phyloP scores from a whole-genome alignment of 2,329 filamentous ascomycete genomes.

The Aspergillus eucalypticola region DNA sequence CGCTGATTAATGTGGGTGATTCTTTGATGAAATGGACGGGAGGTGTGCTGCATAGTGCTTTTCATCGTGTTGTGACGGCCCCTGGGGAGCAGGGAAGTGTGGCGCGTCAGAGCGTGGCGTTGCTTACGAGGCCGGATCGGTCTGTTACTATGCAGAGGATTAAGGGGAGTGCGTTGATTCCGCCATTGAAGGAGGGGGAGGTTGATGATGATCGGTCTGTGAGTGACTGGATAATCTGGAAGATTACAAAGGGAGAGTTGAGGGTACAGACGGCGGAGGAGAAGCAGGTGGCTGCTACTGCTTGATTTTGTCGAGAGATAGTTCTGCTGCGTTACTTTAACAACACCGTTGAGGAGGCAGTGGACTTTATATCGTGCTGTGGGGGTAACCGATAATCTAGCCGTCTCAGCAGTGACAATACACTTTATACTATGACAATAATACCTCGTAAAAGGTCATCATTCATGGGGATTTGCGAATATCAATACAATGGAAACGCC shows the following conservation, averaged over 20 bases:
- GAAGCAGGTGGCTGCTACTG: background rate
- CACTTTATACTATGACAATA: too few relatives aligned
- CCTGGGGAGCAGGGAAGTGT: slow-evolving; percentile 23
- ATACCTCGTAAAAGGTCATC: background rate
- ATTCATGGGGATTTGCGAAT: background rate
- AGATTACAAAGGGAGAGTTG: slow-evolving; percentile 15
- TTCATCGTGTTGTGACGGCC: slow-evolving; percentile 28
- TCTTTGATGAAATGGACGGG: slow-evolving; percentile 49
- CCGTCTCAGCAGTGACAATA: background rate
- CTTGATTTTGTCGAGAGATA: background rate
- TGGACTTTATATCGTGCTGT: too few relatives aligned
- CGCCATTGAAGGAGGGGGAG: slow-evolving; percentile 13
- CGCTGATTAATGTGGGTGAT: slow-evolving; percentile 52
- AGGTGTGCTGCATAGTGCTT: slow-evolving; percentile 36
- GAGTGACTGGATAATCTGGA: slow-evolving; percentile 15
- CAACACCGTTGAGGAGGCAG: too few relatives aligned
- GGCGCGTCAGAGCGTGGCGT: slow-evolving; percentile 21
- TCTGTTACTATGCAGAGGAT: slow-evolving; percentile 18
- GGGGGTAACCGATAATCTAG: too few relatives aligned
- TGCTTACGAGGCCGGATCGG: slow-evolving; percentile 19
- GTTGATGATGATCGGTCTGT: slow-evolving; percentile 12
- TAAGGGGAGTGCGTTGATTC: slow-evolving; percentile 12
- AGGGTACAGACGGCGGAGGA: slow-evolving; percentile 3
- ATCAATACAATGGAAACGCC: background rate
- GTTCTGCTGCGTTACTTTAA: background rate